Base-by-base conservation (phyloP, 805 yeast genomes). In the Starmerella bombi region DNA sequence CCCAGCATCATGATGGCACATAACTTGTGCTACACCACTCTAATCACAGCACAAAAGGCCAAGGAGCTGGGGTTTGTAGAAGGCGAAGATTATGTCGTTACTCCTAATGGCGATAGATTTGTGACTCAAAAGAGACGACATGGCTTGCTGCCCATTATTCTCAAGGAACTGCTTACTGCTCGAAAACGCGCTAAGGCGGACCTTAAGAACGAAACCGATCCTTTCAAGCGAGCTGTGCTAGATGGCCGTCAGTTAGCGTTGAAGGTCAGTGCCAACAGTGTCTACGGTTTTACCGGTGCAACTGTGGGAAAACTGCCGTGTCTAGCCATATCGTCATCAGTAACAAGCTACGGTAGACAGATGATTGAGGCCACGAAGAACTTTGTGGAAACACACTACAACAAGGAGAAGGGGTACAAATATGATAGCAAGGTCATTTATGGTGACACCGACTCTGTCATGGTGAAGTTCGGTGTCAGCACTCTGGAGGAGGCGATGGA, bases 1-100 rank as follows among this genome's bases (percentile, higher is more conserved):
- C 99, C 99, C 4, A 83, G 95, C 44, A 91, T 91, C 54, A 86
- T 91, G 94, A 91, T 93, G 93, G 98, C 99, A 0, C 97, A 91
- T 61, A 91, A 91, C 59, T 64, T 91, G 44, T 91, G 99, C 59
- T 91, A 91, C 59, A 91, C 98, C 0, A 86, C 98, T 0, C 64
- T 91, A 34, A 61, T 88, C 39, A 79, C 74, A 50, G 74, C 72
- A 46, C 72, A 70, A 32, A 72, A 91, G 0, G 77, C 84, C 32
- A 73, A 76, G 33, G 36, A 28, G 1, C 66, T 79, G 44, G 66
- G 66, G 0, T 63, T 93, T 30, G 65, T 69, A 33, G 75, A 79
- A 46, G 82, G 70, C 44, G 75, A 71, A 41, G 97, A 91, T 56
- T 91, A 88, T 58, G 76, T 80, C 1, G 63, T 68, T 27, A 80